These are phyloP conservation scores for Zychaea mexicana DNA, from an alignment of 371 early-diverging fungal genomes.

Conservation along the genomic window DNA sequence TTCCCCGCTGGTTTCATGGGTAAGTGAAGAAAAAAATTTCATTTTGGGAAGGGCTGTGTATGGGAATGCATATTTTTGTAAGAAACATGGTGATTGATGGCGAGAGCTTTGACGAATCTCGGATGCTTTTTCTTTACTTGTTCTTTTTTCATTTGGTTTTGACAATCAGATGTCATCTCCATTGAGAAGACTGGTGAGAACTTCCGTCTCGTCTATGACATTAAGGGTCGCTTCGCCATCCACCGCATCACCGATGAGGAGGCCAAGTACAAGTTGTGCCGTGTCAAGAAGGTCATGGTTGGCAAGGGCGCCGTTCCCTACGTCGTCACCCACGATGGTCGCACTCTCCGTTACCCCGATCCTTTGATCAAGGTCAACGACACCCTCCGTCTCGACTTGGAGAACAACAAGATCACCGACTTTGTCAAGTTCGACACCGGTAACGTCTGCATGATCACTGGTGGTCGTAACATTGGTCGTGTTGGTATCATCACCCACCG, in stretches of 20 bases:
- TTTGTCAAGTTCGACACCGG: conserved; percentile 96
- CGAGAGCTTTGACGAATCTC: conserved; percentile 55
- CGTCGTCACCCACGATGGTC: conserved; percentile 99
- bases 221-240: conserved; percentile 99
- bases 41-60: neutral
- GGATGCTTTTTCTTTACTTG: conserved; percentile 40
- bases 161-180: conserved; percentile 91
- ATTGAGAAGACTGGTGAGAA: conserved; percentile 99
- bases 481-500: conserved; percentile 98
- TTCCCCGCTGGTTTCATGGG: conserved; percentile 99
- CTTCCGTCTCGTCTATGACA: conserved; percentile 99
- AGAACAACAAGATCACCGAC: conserved; percentile 91
- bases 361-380: conserved; percentile 99
- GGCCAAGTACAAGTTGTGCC: conserved; percentile 99
- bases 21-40: conserved; percentile 23
- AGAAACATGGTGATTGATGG: conserved; percentile 29
- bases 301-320: conserved; percentile 96
- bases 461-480: conserved; percentile 99
- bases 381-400: conserved; percentile 97
- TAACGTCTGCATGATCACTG: conserved; percentile 96
- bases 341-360: conserved; percentile 99
- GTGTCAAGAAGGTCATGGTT: conserved; percentile 95
- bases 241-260: conserved; percentile 99
- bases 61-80: neutral
- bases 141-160: conserved; percentile 2